A percentile compares a stretch with the other conserved stretches of the same genome.
phyloP scores from a whole-genome alignment of 768 basidiomycete genomes.

The Leccinum uliginosum region DNA sequence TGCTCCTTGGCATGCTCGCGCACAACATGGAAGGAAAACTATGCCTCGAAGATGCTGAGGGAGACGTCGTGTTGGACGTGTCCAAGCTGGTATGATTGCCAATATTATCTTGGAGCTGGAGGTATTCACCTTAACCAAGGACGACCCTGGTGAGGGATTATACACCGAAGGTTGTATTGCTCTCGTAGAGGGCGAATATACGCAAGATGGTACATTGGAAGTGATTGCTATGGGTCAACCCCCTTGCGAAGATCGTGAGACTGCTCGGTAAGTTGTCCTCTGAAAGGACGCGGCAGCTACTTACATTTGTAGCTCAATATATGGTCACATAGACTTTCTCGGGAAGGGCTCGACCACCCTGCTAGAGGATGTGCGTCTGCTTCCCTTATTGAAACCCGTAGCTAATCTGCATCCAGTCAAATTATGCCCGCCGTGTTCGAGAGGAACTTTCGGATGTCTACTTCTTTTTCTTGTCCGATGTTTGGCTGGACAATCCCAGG shows the following conservation, averaged over 20 bases:
- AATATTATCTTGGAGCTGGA: background rate
- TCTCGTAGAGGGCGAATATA: constrained; percentile 94
- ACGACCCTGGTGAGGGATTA: constrained; percentile 90
- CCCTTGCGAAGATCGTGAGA: constrained; percentile 86
- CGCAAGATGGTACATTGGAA: constrained; percentile 80
- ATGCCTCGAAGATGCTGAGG: constrained; percentile 92
- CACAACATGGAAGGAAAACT: constrained; percentile 88
- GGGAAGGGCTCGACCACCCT: constrained; percentile 91
- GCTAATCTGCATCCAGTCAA: constrained; percentile 40
- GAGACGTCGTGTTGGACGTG: constrained; percentile 83
- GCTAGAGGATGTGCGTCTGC: constrained; percentile 74
- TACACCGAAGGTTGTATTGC: constrained; percentile 97
- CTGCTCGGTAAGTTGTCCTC: constrained; percentile 57
- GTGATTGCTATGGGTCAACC: constrained; percentile 97
- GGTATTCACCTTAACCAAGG: constrained; percentile 35
- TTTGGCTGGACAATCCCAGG: constrained; percentile 89
- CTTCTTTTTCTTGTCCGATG: constrained; percentile 93
- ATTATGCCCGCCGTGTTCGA: constrained; percentile 57
- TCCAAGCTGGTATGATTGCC: constrained; percentile 61
- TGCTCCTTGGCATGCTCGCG: constrained; percentile 89
- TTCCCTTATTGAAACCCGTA: background rate
- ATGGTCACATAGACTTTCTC: constrained; percentile 94
- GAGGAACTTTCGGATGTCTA: constrained; percentile 72
- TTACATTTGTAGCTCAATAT: constrained; percentile 64
- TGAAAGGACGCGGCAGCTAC: background rate